Percentiles rank a stretch among this genome's conserved stretches.
These are phyloP conservation scores for Nicotiana obtusifolia DNA, from an alignment of 257 asterid genomes.

Conservation along the genomic window DNA sequence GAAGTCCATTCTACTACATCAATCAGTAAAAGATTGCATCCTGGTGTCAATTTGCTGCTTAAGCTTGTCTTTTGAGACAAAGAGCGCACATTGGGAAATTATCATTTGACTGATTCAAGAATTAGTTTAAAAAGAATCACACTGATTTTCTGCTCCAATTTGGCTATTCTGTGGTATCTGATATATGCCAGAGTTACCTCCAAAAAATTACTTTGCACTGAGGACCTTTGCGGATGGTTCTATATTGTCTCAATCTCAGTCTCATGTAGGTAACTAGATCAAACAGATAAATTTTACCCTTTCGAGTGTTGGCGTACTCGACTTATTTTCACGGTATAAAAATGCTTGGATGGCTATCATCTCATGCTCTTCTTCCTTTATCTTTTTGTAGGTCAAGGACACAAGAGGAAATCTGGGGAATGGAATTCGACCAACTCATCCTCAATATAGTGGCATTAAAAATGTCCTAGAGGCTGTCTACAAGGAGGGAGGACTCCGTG, in stretches of 20 bases:
- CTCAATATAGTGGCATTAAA: constrained; percentile 62
- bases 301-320: background rate
- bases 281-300: background rate
- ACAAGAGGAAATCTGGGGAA: constrained; percentile 35
- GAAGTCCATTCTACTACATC: background rate
- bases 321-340: background rate
- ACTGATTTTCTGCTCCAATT: background rate
- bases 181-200: background rate
- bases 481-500: constrained; percentile 78
- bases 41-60: background rate
- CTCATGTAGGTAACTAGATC: constrained; percentile 5
- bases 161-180: background rate
- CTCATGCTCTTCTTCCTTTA: background rate
- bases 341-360: background rate
- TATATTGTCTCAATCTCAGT: background rate
- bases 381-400: constrained; percentile 49
- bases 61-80: background rate
- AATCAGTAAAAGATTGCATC: background rate
- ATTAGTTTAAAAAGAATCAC: background rate
- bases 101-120: constrained; percentile 4
- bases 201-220: background rate
- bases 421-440: constrained; percentile 33
- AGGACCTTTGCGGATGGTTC: background rate
- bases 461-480: constrained; percentile 72
- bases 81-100: background rate